Base-by-base conservation (phyloP, 257 asterid genomes). In the Lycium ferocissimum region DNA sequence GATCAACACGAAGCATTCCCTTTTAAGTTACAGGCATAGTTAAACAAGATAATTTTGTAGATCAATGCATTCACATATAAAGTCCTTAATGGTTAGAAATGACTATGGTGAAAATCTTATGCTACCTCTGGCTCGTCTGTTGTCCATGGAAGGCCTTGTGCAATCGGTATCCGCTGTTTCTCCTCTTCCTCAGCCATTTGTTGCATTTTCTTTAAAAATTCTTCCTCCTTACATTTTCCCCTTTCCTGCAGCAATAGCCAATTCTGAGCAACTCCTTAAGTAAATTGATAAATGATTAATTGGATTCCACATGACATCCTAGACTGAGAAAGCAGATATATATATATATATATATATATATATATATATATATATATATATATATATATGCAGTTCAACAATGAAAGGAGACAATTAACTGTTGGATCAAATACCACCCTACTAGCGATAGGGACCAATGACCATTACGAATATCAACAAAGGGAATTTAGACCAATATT, bases 101-200 rank as follows among this genome's bases (percentile, higher is more conserved):
- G 65, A 53, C 82, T 26, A 15, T 38, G 45, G 26, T 51, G 63
- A 76, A 73, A 47, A 49, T 61, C 61, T 49, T 45, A 82, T 57
- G 40, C 80, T 91, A 97, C 99, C 98, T 93, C 97, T 43, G 99
- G 98, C 87, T 93, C 95, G 54, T 93, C 98, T 37, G 98, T 95
- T 66, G 98, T 97, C 96, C 96, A 92, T 58, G 99, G 99, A 88
- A 97, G 98, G 85, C 98, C 99, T 86, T 93, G 99, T 49, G 99
- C 99, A 75, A 94, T 17, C 62, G 97, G 98, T 90, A 92, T 89
- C 90, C 95, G 87, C 92, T 79, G 87, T 87, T 88, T 97, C 92
- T 95, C 98, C 88, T 95, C 96, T 89, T 94, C 97, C 85, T 93
- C 98, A 84, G 86, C 63, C 93, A 86, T 92, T 72, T 93, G 91